Evolutionary conservation across 306 rosid species (phyloP).

Genomic region (Cucurbita pepo): DNA sequence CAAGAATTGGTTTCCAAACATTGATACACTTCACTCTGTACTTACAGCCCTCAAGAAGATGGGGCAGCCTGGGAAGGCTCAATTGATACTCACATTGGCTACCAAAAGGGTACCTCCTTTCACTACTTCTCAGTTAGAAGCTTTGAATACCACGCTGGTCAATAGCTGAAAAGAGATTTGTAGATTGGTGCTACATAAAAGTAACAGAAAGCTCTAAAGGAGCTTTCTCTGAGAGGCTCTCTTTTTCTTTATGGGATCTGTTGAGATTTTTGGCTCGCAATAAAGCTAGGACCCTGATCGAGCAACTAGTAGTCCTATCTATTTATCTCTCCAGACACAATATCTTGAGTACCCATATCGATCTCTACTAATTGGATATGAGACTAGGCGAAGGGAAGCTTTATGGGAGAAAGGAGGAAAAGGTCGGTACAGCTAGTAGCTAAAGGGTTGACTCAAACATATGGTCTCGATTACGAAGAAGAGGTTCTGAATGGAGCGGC

Average conservation of each 20-base stretch:
- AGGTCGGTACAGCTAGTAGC: too few relatives aligned
- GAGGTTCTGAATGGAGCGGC: conserved; percentile 10
- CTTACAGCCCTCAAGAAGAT: conserved; percentile 39
- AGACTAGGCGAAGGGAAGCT: too few relatives aligned
- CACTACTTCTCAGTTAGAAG: conserved; percentile 19
- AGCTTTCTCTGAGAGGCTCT: background rate
- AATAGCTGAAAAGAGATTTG: conserved; percentile 14
- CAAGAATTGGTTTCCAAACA: conserved; percentile 52
- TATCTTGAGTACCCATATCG: too few relatives aligned
- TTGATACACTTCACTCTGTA: conserved; percentile 39
- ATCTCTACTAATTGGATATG: too few relatives aligned
- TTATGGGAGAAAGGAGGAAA: too few relatives aligned
- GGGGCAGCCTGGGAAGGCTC: conserved; percentile 30
- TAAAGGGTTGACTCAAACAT: too few relatives aligned
- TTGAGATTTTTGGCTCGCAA: too few relatives aligned
- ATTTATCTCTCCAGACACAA: too few relatives aligned
- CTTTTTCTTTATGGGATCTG: too few relatives aligned
- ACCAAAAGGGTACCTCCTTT: conserved; percentile 38
- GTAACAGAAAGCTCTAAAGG: conserved; percentile 17
- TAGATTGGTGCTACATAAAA: conserved; percentile 7
- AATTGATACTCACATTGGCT: conserved; percentile 25
- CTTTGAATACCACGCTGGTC: conserved; percentile 17
- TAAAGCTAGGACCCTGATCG: too few relatives aligned
- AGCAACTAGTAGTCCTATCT: too few relatives aligned
- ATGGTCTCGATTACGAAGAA: background rate